Conservation (phyloP, 1,284 basidiomycete species). For the Boletellus sp. region DNA sequence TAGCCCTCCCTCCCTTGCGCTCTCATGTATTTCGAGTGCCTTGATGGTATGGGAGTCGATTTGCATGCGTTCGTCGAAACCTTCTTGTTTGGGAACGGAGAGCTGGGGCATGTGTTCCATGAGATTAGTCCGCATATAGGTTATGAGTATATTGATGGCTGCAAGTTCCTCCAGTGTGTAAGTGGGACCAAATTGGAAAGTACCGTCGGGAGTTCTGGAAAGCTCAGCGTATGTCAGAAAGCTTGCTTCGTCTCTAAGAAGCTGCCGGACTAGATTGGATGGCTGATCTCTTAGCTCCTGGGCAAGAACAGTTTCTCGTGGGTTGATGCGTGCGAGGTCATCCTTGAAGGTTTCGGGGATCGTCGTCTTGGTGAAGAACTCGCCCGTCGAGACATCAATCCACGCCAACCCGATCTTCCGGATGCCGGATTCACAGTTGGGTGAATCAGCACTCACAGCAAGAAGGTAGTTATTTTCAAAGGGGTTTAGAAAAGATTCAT, state of each 20-base stretch:
- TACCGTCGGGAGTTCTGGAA: conserved; percentile 7
- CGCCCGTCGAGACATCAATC: conserved; percentile 94
- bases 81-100: conserved; percentile 59
- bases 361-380: conserved; percentile 77
- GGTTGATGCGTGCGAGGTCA: conserved; percentile 79
- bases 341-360: conserved; percentile 63
- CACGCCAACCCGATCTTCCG: conserved; percentile 67
- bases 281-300: conserved; percentile 37
- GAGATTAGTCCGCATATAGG: conserved; percentile 69
- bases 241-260: conserved; percentile 49
- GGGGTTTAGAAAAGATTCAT: conserved; percentile 82
- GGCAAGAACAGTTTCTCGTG: conserved; percentile 79
- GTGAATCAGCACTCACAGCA: conserved; percentile 47
- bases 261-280: conserved; percentile 43
- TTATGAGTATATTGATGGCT: conserved; percentile 67
- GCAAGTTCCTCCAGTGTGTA: conserved; percentile 44
- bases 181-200: conserved; percentile 12
- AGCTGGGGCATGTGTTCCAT: conserved; percentile 78
- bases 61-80: conserved; percentile 65
- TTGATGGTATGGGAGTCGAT: conserved; percentile 90
- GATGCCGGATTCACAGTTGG: conserved; percentile 4
- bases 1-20: conserved; percentile 67
- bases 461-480: conserved; percentile 88
- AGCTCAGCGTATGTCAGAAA: conserved; percentile 46
- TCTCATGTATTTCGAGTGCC: conserved; percentile 84